Conservation (phyloP, 2,329 filamentous ascomycete genomes). For the Phaeosphaeriaceae sp. region DNA sequence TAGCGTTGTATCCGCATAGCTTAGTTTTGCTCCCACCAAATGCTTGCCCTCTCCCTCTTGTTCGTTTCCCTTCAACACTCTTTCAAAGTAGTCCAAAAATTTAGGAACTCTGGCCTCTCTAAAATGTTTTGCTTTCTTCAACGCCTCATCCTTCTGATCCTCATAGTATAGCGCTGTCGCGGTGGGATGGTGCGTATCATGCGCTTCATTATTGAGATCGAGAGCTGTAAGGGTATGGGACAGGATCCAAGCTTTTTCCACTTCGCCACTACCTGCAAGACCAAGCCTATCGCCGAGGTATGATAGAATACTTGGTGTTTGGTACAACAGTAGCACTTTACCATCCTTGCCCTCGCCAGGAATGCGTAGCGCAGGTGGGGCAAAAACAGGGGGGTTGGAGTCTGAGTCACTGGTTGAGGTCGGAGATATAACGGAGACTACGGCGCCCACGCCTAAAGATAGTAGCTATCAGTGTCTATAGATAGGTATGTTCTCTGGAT, state of each 20-base stretch:
- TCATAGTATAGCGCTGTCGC: slow-evolving; percentile 68
- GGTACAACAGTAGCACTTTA: slow-evolving; percentile 64
- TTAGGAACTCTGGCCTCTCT: slow-evolving; percentile 70
- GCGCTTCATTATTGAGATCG: slow-evolving; percentile 74
- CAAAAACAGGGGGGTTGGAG: slow-evolving; percentile 68
- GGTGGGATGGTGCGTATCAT: slow-evolving; percentile 79
- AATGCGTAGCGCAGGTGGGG: slow-evolving; percentile 68
- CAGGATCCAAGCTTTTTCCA: slow-evolving; percentile 65
- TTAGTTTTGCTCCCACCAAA: slow-evolving; percentile 69
- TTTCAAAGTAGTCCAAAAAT: slow-evolving; percentile 73
- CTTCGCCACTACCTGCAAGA: slow-evolving; percentile 59
- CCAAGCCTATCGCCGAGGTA: slow-evolving; percentile 70
- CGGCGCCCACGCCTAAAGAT: slow-evolving; percentile 50
- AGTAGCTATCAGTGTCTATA: not conserved
- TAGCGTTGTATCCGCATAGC: slow-evolving; percentile 74
- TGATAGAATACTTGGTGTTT: slow-evolving; percentile 75
- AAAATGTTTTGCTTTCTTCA: slow-evolving; percentile 64
- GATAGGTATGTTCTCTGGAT: not conserved
- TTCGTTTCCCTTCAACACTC: slow-evolving; percentile 65
- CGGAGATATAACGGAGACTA: slow-evolving; percentile 57
- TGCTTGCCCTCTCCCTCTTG: slow-evolving; percentile 65
- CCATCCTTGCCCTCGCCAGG: slow-evolving; percentile 59
- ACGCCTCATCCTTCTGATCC: slow-evolving; percentile 73
- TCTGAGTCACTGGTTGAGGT: slow-evolving; percentile 56
- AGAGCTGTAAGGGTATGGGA: slow-evolving; percentile 71